Conservation (phyloP, 148 eudicot species). For the Spergularia bocconei region DNA sequence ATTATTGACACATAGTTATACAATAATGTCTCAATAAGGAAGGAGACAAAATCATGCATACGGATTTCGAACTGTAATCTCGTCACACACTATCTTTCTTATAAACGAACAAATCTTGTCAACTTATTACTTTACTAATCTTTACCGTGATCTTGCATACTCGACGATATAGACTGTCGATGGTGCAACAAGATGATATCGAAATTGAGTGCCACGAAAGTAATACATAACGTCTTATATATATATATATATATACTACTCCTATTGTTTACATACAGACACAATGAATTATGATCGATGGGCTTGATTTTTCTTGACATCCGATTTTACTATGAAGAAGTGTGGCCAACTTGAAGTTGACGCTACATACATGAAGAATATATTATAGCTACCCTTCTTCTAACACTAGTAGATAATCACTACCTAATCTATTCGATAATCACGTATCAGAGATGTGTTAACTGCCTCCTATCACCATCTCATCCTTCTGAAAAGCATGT, state of each 20-base stretch:
- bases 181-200: no score
- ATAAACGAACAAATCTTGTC: no score
- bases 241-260: no score
- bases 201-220: no score
- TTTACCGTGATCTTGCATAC: no score
- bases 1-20: no score
- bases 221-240: no score
- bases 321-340: background rate
- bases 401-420: background rate
- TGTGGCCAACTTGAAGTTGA: conserved; percentile 7
- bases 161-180: no score
- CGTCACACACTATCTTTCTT: no score
- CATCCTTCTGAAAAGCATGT: background rate
- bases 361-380: background rate
- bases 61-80: background rate
- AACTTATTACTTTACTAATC: no score
- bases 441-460: conserved; percentile 9
- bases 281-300: background rate
- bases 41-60: background rate
- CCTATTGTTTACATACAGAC: no score
- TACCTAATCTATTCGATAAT: conserved; percentile 10
- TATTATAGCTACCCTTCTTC: background rate
- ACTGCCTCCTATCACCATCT: conserved; percentile 3
- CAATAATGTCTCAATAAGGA: no score
- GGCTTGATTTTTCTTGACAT: background rate